Conservation (phyloP, 139 green algal genomes). For the Tetraselmis chui region DNA sequence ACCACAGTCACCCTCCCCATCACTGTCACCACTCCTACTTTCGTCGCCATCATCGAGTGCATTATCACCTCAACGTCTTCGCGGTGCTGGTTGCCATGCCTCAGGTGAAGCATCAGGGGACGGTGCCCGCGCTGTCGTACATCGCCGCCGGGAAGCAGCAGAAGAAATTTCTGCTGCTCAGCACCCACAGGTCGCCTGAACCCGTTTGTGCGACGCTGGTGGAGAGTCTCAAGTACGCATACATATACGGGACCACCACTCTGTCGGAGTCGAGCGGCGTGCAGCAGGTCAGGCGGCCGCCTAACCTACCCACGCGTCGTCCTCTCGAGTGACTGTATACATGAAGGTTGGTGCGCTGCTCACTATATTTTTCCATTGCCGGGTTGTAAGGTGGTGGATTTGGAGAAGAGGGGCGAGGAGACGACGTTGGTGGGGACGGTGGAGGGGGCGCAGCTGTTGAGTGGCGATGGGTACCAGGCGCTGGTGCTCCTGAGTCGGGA, state of each 20-base stretch:
- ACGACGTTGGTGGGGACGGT: neutral
- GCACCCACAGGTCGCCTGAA: neutral
- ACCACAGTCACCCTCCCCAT: too few relatives aligned
- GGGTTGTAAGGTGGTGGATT: neutral
- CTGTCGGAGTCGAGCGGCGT: neutral
- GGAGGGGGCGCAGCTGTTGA: neutral
- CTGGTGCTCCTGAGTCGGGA: neutral
- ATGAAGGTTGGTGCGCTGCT: neutral
- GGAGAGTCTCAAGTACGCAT: neutral
- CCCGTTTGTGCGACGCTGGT: neutral
- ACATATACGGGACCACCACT: neutral
- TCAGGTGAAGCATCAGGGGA: neutral
- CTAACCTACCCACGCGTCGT: too few relatives aligned
- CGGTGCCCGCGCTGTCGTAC: constrained; percentile 3
- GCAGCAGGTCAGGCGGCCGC: neutral
- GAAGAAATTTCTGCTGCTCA: neutral
- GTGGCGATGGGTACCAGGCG: neutral
- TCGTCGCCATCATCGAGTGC: too few relatives aligned
- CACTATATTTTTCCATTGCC: neutral
- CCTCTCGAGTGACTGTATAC: too few relatives aligned
- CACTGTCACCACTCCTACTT: too few relatives aligned
- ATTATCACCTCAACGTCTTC: too few relatives aligned
- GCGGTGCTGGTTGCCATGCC: too few relatives aligned
- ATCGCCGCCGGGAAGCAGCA: constrained; percentile 4
- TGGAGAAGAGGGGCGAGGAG: neutral